Percentiles rank a stretch among this genome's conserved stretches.
These are phyloP conservation scores for Macrolepiota dolichaula DNA, from an alignment of 768 basidiomycete genomes.

Conservation along the genomic window DNA sequence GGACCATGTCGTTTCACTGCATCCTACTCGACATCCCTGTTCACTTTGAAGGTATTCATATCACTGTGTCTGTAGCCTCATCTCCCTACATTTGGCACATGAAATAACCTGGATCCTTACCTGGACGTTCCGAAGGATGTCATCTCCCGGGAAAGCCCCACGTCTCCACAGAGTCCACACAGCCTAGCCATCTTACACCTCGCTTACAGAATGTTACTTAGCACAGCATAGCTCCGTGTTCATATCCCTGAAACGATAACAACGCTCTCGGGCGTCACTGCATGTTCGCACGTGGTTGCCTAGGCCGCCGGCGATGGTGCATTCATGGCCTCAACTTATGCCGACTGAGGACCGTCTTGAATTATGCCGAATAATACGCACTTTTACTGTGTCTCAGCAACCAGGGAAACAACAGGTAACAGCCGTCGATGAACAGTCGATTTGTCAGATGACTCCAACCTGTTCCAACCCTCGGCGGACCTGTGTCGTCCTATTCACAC, in stretches of 20 bases:
- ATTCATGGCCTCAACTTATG: neutral
- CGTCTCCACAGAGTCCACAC: too few relatives aligned
- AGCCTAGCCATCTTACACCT: neutral
- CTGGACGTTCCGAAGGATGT: too few relatives aligned
- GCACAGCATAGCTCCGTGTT: neutral
- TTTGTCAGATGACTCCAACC: too few relatives aligned
- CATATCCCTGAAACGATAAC: neutral
- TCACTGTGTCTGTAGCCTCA: too few relatives aligned
- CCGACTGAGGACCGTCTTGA: neutral
- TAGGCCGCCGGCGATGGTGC: neutral
- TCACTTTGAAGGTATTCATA: too few relatives aligned
- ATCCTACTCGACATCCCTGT: too few relatives aligned
- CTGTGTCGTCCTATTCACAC: neutral
- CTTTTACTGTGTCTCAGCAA: neutral
- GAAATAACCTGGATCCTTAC: too few relatives aligned
- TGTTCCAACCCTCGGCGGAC: neutral
- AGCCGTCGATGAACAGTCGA: too few relatives aligned
- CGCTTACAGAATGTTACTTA: neutral
- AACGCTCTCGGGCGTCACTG: neutral
- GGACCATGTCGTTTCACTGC: too few relatives aligned
- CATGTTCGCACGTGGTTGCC: neutral
- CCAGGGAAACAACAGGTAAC: neutral
- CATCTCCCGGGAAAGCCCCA: neutral
- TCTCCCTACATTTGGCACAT: too few relatives aligned
- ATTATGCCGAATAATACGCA: neutral